phyloP scores from a whole-genome alignment of 371 early-diverging fungal genomes.

The Mortierella sp. region DNA sequence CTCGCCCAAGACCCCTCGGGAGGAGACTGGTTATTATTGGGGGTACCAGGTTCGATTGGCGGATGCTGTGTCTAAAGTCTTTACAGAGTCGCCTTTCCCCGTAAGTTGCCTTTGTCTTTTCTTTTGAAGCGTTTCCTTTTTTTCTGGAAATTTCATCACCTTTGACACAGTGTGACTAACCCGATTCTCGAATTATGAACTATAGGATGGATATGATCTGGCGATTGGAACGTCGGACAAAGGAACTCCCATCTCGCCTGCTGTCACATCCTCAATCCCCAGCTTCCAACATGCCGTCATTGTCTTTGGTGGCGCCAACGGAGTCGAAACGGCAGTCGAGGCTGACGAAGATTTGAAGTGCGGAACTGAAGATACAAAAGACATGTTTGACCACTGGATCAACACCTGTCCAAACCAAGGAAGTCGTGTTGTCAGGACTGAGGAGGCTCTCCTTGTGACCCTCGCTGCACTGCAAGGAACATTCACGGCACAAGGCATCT shows the following conservation, averaged over 20 bases:
- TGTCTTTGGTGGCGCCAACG: conserved; percentile 80
- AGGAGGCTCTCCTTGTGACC: conserved; percentile 65
- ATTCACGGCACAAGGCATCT: conserved; percentile 35
- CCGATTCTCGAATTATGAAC: not conserved
- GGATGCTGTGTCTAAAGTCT: conserved; percentile 70
- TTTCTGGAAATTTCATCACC: not conserved
- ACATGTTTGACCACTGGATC: conserved; percentile 76
- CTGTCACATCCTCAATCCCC: conserved; percentile 42
- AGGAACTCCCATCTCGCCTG: conserved; percentile 63
- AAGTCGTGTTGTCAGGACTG: conserved; percentile 75
- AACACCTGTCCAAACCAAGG: conserved; percentile 76
- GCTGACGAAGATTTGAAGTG: conserved; percentile 76
- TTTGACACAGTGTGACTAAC: not conserved
- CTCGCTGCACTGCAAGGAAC: conserved; percentile 42
- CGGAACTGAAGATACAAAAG: conserved; percentile 71
- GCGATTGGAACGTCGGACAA: conserved; percentile 79
- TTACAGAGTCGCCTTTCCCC: conserved; percentile 73
- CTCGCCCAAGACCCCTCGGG: conserved; percentile 73
- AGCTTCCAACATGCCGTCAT: conserved; percentile 71
- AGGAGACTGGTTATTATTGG: conserved; percentile 81
- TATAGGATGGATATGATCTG: conserved; percentile 76
- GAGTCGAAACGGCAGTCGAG: conserved; percentile 79
- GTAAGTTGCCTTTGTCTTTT: conserved; percentile 47
- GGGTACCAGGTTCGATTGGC: conserved; percentile 81
- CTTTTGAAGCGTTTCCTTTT: not conserved